Base-by-base conservation (phyloP, 176 grass and related monocot species). In the Musa troglodytarum region DNA sequence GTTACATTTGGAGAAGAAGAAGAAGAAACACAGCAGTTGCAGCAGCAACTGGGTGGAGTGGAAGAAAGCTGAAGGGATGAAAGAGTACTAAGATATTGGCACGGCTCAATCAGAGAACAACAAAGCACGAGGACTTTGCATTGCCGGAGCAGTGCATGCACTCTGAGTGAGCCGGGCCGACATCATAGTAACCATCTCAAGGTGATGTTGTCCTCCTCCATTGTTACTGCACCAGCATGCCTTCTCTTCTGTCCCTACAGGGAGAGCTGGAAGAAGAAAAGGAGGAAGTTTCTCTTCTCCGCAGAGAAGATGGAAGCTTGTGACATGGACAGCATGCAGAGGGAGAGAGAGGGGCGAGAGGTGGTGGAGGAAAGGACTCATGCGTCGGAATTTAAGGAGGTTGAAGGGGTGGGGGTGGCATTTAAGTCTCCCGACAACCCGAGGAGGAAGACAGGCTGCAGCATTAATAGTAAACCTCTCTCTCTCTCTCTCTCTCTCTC, bases 51-150 rank as follows among this genome's bases (percentile, higher is more conserved):
- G 10, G 7, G 2, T 79, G n/a, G 14, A 17, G 55, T 49, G 65
- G 11, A 13, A 11, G 10, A 11, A 65, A 49, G 50, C 21, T 22
- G 52, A 16, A 19, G 53, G 0, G 50, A 81, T 81, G 79, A 81
- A 74, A 75, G 51, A 81, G 71, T 75, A 75, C 79, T 81, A 65
- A 49, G 71, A 81, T 81, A 81, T 81, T 81, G 79, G 79, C 79
- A 54, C 79, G 79, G 49, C 79, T 81, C 79, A 81, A 81, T 81
- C 79, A 81, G 20, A 49, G n/a, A 22, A 7, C 13, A 22, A 7
- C 13, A 2, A 19, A 25, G n/a, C 17, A 50, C 14, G 17, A 22
- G 21, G 19, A 53, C 63, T 51, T 11, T 50, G 22, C 65, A 15
- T 56, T 23, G 69, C 69, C 20, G 1, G 50, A 29, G 0, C 7